Evolutionary conservation across 2,329 filamentous ascomycete genomes (phyloP).

Genomic region (Apiospora phragmitis): DNA sequence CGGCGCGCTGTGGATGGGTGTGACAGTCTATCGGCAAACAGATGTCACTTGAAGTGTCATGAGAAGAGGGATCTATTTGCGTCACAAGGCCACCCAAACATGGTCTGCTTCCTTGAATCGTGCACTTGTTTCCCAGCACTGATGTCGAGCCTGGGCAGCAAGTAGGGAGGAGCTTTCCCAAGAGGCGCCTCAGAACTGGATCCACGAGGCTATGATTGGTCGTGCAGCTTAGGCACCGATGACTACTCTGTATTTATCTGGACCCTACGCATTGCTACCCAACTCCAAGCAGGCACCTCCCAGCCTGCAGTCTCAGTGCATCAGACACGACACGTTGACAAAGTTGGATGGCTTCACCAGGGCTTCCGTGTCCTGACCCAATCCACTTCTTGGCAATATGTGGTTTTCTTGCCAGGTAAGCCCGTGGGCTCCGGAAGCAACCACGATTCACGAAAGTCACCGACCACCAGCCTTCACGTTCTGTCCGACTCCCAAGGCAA

Average conservation of each 20-base stretch:
- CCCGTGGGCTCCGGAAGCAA: not conserved
- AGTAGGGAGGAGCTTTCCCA: not conserved
- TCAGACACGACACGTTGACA: conserved; percentile 20
- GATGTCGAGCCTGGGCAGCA: not conserved
- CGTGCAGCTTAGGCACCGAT: conserved; percentile 29
- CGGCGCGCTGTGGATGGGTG: not conserved
- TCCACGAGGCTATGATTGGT: conserved; percentile 30
- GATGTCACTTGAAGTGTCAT: not conserved
- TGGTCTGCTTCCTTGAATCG: not conserved
- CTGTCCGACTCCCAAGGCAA: not conserved
- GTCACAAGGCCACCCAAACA: not conserved
- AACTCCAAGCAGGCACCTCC: conserved; percentile 32
- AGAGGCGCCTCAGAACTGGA: conserved; percentile 10
- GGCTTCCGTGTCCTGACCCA: not conserved
- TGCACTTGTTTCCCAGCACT: not conserved
- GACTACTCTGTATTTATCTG: conserved; percentile 28
- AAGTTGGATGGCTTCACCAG: conserved; percentile 12
- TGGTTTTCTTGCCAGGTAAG: not conserved
- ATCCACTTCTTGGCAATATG: not conserved
- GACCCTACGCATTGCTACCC: conserved; percentile 47
- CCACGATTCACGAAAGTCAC: too few relatives aligned
- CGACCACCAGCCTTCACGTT: not conserved
- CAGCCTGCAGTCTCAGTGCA: conserved; percentile 21
- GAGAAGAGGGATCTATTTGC: not conserved
- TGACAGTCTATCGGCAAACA: not conserved